phyloP scores from a whole-genome alignment of 2,329 filamentous ascomycete genomes.

The Nannizzia gypsea region DNA sequence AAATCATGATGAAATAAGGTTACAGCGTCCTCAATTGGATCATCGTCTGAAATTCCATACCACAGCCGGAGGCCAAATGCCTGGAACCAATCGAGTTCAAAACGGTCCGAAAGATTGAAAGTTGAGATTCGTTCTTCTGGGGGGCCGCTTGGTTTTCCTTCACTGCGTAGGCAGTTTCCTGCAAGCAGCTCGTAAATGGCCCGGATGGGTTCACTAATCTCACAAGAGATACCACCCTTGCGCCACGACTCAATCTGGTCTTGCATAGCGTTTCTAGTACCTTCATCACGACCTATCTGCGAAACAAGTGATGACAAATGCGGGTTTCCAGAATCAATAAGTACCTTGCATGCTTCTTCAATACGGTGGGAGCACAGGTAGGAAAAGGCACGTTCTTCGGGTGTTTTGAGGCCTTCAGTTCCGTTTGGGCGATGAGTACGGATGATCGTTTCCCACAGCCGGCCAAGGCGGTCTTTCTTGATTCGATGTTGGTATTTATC shows the following conservation, averaged over 20 bases:
- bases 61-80: constrained; percentile 83
- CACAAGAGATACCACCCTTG: constrained; percentile 68
- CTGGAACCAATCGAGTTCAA: constrained; percentile 84
- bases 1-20: constrained; percentile 63
- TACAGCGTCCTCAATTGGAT: constrained; percentile 62
- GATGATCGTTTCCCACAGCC: constrained; percentile 32
- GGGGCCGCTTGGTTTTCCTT: constrained; percentile 59
- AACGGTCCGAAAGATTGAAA: constrained; percentile 72
- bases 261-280: constrained; percentile 60
- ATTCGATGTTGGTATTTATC: constrained; percentile 33
- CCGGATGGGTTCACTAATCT: constrained; percentile 73
- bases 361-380: constrained; percentile 68
- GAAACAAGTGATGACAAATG: constrained; percentile 75
- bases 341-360: constrained; percentile 66
- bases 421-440: constrained; percentile 56
- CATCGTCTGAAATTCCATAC: constrained; percentile 62
- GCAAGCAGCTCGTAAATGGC: constrained; percentile 81
- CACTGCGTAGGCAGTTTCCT: constrained; percentile 73
- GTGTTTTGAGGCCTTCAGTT: constrained; percentile 50
- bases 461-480: constrained; percentile 37
- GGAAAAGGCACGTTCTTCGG: constrained; percentile 74
- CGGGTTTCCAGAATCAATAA: constrained; percentile 65
- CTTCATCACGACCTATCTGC: constrained; percentile 62
- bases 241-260: constrained; percentile 78
- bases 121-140: constrained; percentile 68